Conservation (phyloP, 306 rosid species). For the Pterocarpus macrocarpus region DNA sequence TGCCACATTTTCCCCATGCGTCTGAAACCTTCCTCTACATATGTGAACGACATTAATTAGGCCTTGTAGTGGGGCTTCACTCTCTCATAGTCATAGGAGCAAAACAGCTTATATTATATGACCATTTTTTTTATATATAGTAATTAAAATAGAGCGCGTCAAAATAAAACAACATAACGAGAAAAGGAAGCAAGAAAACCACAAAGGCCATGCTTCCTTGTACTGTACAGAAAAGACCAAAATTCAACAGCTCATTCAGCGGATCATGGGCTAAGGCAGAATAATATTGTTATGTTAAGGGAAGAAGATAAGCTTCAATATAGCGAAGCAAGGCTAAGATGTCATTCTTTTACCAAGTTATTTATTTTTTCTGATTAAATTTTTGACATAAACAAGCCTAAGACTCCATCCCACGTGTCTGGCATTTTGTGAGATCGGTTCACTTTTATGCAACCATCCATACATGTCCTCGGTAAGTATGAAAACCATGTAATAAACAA, state of each 20-base stretch:
- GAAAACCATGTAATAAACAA: neutral
- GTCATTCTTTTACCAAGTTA: slow-evolving; percentile 32
- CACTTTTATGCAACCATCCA: slow-evolving; percentile 18
- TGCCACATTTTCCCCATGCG: slow-evolving; percentile 38
- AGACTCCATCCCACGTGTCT: slow-evolving; percentile 41
- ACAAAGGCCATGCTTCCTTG: slow-evolving; percentile 36
- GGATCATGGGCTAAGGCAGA: slow-evolving; percentile 28
- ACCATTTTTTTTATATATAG: neutral
- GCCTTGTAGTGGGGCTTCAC: neutral
- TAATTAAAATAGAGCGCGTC: neutral
- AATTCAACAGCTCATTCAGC: slow-evolving; percentile 36
- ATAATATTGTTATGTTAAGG: slow-evolving; percentile 24
- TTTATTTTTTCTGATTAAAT: neutral
- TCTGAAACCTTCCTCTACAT: neutral
- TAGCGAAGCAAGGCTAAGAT: slow-evolving; percentile 33
- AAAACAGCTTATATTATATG: neutral
- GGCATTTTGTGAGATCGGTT: slow-evolving; percentile 26
- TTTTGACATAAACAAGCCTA: neutral
- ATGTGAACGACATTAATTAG: neutral
- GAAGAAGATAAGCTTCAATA: slow-evolving; percentile 43
- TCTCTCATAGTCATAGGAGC: neutral
- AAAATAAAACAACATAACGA: neutral
- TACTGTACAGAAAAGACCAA: slow-evolving; percentile 33
- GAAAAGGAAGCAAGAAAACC: slow-evolving; percentile 8
- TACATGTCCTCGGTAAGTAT: slow-evolving; percentile 15